Evolutionary conservation across 257 asterid species (phyloP).

Genomic region (Solanum bulbocastanum): DNA sequence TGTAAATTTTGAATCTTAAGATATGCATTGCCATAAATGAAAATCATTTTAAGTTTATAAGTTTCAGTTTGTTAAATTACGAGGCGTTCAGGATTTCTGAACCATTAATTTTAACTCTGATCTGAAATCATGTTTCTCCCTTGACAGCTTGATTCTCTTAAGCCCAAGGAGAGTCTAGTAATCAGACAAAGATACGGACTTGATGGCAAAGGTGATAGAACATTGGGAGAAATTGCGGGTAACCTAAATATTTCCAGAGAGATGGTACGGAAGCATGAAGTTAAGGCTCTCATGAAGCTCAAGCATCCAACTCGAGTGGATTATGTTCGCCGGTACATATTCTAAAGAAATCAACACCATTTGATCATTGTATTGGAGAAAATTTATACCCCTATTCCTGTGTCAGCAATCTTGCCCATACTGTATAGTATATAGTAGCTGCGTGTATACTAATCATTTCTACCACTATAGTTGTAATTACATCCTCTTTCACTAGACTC

Average conservation of each 20-base stretch:
- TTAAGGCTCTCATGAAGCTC: slow-evolving; percentile 96
- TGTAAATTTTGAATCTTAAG: neutral
- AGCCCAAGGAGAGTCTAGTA: slow-evolving; percentile 93
- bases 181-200: slow-evolving; percentile 93
- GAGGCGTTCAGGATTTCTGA: neutral
- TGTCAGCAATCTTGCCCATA: neutral
- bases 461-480: slow-evolving; percentile 14
- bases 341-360: slow-evolving; percentile 14
- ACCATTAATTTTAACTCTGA: neutral
- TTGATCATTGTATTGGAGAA: neutral
- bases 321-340: slow-evolving; percentile 63
- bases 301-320: slow-evolving; percentile 88
- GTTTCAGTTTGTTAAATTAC: neutral
- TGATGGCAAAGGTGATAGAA: slow-evolving; percentile 84
- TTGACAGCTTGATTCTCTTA: slow-evolving; percentile 86
- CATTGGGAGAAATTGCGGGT: slow-evolving; percentile 94
- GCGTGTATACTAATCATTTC: slow-evolving; percentile 11
- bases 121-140: neutral
- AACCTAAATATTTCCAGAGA: slow-evolving; percentile 85
- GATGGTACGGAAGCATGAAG: slow-evolving; percentile 90
- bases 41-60: neutral
- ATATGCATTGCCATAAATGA: neutral
- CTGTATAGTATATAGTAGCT: neutral
- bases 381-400: neutral
- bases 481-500: neutral